Conservation (phyloP, 1,284 basidiomycete genomes). For the Bondarzewia mesenterica region DNA sequence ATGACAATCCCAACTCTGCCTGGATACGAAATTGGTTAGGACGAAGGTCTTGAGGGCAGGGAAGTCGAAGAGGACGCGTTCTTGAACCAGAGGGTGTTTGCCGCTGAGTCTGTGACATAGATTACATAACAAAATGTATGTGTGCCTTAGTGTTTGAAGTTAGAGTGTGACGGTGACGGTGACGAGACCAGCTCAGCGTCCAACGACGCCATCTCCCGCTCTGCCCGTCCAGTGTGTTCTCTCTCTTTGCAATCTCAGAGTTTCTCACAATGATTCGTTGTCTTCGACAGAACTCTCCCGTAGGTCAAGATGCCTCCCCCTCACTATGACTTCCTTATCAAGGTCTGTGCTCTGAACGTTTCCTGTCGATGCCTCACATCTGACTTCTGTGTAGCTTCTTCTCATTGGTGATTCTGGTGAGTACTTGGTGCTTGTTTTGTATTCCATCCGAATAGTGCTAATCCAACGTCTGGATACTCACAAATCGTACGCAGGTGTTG, state of each 20-base stretch:
- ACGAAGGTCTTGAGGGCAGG: too few species aligned
- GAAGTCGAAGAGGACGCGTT: too few species aligned
- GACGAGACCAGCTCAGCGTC: not conserved
- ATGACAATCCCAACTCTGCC: too few species aligned
- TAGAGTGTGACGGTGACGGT: too few species aligned
- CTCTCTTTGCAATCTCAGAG: too few species aligned
- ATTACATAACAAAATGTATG: too few species aligned
- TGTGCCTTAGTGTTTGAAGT: too few species aligned
- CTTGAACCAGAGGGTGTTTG: too few species aligned
- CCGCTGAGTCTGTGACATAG: too few species aligned
- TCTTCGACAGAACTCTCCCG: not conserved
- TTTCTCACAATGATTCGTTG: not conserved
- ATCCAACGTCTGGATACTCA: not conserved
- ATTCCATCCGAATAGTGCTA: not conserved
- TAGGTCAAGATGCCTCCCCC: conserved; percentile 65
- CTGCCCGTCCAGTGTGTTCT: not conserved
- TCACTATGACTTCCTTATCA: conserved; percentile 91
- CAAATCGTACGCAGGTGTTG: conserved; percentile 59
- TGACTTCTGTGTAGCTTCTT: conserved; percentile 55
- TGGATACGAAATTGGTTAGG: too few species aligned
- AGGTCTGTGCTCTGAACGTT: conserved; percentile 36
- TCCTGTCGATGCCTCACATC: conserved; percentile 2
- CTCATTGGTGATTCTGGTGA: conserved; percentile 95
- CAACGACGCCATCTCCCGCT: not conserved
- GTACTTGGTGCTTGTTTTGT: conserved; percentile 10